Evolutionary conservation across 2,329 filamentous ascomycete genomes (phyloP), one percentile per base, ranked within the genome.

Genomic region (Geosmithia morbida): DNA sequence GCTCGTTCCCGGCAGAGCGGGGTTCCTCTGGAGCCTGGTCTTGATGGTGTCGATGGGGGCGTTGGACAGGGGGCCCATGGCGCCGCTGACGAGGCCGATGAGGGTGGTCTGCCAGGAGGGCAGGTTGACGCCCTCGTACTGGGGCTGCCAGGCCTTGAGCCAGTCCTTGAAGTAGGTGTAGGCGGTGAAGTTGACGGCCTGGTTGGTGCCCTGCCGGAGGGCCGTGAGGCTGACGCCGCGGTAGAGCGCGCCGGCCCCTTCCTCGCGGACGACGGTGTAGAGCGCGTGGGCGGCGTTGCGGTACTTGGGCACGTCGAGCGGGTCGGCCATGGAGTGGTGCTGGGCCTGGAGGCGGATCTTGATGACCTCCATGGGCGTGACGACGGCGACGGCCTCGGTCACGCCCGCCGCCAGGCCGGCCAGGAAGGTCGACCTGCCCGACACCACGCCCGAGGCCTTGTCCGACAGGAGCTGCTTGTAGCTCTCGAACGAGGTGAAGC

Each of bases 11-110:
- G 81, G 76, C 65, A 85, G 76, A 3, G 85, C 88, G 0, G 87
- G 87, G 46, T 81, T 92, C 68, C 87, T 92, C 65, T 98, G 92
- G 62, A 98, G 69, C 46, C 92, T 74, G 41, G 92, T 98, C 80
- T 98, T 98, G 72, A 98, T 97, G 40, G 92, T 98, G 61, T 98
- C 92, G 61, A 98, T 97, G 19, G 92, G 92, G 26, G 94, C 92
- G 62, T 98, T 98, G 56, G 85, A 92, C 60, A 98, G 77, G 5
- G 92, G 92, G 1, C 92, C 92, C 78, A 98, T 94, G 51, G 92
- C 92, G 55, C 92, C 92, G 47, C 81, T 87, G 22, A 98, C 82
- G 48, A 98, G 74, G 33, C 89, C 92, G 55, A 97, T 95, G 7
- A 90, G 46, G 6, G 87, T 89, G 2, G 92, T 98, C 68, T 97